phyloP scores from a whole-genome alignment of 1,284 basidiomycete species.

The Takashimella tepidaria region DNA sequence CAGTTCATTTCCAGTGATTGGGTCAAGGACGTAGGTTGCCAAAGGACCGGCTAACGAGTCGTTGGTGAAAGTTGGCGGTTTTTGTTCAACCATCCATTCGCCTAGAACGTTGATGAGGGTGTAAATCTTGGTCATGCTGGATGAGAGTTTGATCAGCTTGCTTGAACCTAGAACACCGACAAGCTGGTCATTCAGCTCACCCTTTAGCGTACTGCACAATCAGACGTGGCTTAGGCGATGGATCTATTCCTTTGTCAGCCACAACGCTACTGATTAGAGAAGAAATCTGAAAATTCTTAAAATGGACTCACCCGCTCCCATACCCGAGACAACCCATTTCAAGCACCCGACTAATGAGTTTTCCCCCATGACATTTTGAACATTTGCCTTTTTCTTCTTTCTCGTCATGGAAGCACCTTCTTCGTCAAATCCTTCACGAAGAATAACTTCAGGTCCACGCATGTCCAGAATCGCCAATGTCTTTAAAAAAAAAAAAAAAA shows the following conservation, averaged over 20 bases:
- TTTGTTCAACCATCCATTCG: slow-evolving; percentile 57
- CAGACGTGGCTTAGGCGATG: slow-evolving; percentile 56
- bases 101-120: slow-evolving; percentile 52
- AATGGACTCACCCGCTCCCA: slow-evolving; percentile 52
- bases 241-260: slow-evolving; percentile 48
- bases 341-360: slow-evolving; percentile 52
- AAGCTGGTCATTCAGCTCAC: slow-evolving; percentile 26
- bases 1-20: slow-evolving; percentile 54
- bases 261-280: slow-evolving; percentile 2
- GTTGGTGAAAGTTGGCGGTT: slow-evolving; percentile 45
- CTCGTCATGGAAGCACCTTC: slow-evolving; percentile 42
- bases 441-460: slow-evolving; percentile 62
- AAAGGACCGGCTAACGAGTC: slow-evolving; percentile 54
- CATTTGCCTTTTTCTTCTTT: slow-evolving; percentile 43
- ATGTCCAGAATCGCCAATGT: slow-evolving; percentile 63
- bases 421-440: slow-evolving; percentile 48
- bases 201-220: slow-evolving; percentile 62
- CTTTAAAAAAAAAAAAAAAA: slow-evolving; percentile 60
- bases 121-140: slow-evolving; percentile 54
- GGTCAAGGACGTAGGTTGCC: slow-evolving; percentile 60
- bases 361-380: slow-evolving; percentile 43
- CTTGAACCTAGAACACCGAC: slow-evolving; percentile 7
- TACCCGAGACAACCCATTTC: slow-evolving; percentile 61
- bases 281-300: background rate
- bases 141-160: slow-evolving; percentile 7